Conservation (phyloP, 2,329 filamentous ascomycete species). For the Hypoxylon sp. region DNA sequence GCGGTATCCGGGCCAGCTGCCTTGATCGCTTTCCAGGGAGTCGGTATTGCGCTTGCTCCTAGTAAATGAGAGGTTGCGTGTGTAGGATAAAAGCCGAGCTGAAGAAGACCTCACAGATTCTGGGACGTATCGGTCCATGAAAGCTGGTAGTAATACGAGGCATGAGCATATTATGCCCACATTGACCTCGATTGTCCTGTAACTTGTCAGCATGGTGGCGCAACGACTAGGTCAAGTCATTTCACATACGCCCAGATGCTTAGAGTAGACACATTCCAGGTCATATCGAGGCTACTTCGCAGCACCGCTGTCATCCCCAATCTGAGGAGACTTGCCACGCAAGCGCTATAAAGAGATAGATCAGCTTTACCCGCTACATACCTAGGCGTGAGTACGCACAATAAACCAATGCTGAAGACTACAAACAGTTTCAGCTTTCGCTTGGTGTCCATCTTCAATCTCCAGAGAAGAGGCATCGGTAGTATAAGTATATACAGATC, state of each 20-base stretch:
- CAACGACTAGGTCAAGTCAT: neutral
- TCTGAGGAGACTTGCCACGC: neutral
- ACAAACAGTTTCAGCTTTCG: neutral
- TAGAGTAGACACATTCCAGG: neutral
- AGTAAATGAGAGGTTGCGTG: neutral
- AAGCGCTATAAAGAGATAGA: neutral
- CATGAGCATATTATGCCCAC: neutral
- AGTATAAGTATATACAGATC: neutral
- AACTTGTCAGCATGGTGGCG: neutral
- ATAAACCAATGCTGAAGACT: neutral
- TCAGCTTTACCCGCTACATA: neutral
- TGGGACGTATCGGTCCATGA: neutral
- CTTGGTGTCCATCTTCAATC: neutral
- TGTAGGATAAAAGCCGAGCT: neutral
- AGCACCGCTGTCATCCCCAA: neutral
- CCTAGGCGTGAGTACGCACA: neutral
- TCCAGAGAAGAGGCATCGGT: neutral
- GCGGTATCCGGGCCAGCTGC: neutral
- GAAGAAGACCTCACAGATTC: neutral
- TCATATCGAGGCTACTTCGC: neutral
- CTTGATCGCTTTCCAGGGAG: neutral
- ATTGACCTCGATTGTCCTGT: neutral
- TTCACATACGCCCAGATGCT: neutral
- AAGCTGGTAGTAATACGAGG: neutral
- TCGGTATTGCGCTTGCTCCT: neutral